Base-by-base conservation (phyloP, 2,329 filamentous ascomycete species). In the Sporothrix brasiliensis region DNA sequence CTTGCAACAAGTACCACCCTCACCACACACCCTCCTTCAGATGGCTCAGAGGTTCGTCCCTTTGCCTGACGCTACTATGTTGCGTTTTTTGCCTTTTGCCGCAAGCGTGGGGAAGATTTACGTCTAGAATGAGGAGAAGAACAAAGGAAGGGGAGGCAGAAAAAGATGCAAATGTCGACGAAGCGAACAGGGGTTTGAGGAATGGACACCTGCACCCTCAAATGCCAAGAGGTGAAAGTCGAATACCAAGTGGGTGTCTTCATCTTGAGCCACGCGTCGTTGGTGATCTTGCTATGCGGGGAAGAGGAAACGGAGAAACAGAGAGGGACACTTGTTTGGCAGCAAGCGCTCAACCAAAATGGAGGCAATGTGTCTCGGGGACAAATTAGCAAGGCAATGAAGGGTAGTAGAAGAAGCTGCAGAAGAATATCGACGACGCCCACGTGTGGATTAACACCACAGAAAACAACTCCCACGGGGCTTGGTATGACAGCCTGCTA, bases 251-350 rank as follows among this genome's bases (percentile, higher is more conserved):
- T 47, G 39, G 53, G 67, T 68, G 67, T 68, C 47, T 21, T 68
- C 67, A 68, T 58, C 39, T 58, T 39, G 9, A 50, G 44, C 67
- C 53, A 54, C 41, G 16, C 21, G 24, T 30, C 61, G 54, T 52
- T 60, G 67, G 24, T 61, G 53, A 41, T 69, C 58, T 61, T 3
- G 14, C n/a, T 52, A 34, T 69, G 67, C 54, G 54, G 67, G 67
- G 67, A 60, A 68, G 53, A 39, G 41, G 34, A 44, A 58, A 7
- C 13, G 27, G 19, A 39, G 7, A 19, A 19, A 21, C 6, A n/a
- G 9, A n/a, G 30, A 19, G 16, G 13, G 5, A 27, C 9, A 11
- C 13, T 10, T 24, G 27, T 47, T 50, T 68, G 47, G 67, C n/a
- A 52, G 41, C 54, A 69, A 61, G 67, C 44, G 54, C 67, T 47